Conservation (phyloP, 352 stramenopile species). For the Phytopythium mirpurense region DNA sequence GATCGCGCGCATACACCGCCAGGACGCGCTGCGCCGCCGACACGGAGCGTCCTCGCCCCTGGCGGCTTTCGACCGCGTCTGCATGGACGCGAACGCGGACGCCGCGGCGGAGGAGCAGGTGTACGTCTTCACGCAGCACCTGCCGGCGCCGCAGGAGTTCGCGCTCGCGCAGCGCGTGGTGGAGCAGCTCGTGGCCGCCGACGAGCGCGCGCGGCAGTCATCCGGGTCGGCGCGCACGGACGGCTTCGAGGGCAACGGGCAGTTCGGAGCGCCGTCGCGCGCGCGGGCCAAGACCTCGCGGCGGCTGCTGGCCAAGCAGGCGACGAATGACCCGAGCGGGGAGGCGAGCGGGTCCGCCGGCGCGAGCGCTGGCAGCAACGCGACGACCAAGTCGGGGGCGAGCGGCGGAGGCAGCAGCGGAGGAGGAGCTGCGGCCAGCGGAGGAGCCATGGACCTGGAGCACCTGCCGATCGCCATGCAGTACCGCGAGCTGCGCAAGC, state of each 20-base stretch:
- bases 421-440: conserved; percentile 12
- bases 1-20: conserved; percentile 12
- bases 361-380: not conserved
- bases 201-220: conserved; percentile 79
- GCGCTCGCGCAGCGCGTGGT: conserved; percentile 76
- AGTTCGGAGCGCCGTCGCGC: conserved; percentile 24
- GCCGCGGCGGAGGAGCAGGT: conserved; percentile 29
- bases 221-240: conserved; percentile 86
- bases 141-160: conserved; percentile 71
- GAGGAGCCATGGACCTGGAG: conserved; percentile 70
- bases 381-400: conserved; percentile 8
- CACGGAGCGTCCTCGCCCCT: not conserved
- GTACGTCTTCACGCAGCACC: conserved; percentile 85
- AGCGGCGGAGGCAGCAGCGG: conserved; percentile 7
- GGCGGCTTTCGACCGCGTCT: not conserved
- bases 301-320: conserved; percentile 31
- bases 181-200: conserved; percentile 70
- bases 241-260: conserved; percentile 59
- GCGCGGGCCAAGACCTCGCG: conserved; percentile 10
- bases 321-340: conserved; percentile 21
- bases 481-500: conserved; percentile 89
- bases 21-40: conserved; percentile 2
- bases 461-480: conserved; percentile 85
- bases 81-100: conserved; percentile 9
- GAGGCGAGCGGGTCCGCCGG: not conserved